Evolutionary conservation across 345 rosid genomes (phyloP).

Genomic region (Melastoma malabathricum): DNA sequence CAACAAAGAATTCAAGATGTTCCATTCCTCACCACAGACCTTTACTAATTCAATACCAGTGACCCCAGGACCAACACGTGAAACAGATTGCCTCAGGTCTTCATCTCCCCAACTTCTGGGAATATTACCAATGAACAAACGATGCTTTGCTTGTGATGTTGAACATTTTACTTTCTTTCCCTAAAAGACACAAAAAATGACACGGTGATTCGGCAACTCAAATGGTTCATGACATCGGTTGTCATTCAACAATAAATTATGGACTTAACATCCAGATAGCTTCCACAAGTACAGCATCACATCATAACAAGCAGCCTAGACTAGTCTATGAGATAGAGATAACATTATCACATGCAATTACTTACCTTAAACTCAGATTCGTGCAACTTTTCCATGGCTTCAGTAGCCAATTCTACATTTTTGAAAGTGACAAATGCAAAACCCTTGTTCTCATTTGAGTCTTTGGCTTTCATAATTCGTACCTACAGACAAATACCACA

Average conservation of each 20-base stretch:
- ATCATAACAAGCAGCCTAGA: too few species aligned
- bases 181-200: conserved; percentile 23
- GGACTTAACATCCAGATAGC: too few species aligned
- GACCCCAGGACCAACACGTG: conserved; percentile 70
- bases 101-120: conserved; percentile 69
- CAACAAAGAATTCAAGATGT: too few species aligned
- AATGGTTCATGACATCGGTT: too few species aligned
- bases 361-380: conserved; percentile 60
- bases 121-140: conserved; percentile 76
- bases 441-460: conserved; percentile 61
- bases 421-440: conserved; percentile 85
- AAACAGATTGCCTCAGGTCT: conserved; percentile 51
- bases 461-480: conserved; percentile 74
- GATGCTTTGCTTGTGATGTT: conserved; percentile 70
- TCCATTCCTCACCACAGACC: conserved; percentile 25
- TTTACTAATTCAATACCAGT: conserved; percentile 58
- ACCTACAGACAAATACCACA: conserved; percentile 31
- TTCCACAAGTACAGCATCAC: too few species aligned
- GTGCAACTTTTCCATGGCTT: conserved; percentile 68
- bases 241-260: too few species aligned
- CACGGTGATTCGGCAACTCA: too few species aligned
- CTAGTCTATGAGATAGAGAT: background rate
- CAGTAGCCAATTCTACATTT: conserved; percentile 61
- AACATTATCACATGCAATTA: background rate
- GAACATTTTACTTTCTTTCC: conserved; percentile 74